Base-by-base conservation (phyloP, 1,139 yeast species). In the Diutina scorzettiae region DNA sequence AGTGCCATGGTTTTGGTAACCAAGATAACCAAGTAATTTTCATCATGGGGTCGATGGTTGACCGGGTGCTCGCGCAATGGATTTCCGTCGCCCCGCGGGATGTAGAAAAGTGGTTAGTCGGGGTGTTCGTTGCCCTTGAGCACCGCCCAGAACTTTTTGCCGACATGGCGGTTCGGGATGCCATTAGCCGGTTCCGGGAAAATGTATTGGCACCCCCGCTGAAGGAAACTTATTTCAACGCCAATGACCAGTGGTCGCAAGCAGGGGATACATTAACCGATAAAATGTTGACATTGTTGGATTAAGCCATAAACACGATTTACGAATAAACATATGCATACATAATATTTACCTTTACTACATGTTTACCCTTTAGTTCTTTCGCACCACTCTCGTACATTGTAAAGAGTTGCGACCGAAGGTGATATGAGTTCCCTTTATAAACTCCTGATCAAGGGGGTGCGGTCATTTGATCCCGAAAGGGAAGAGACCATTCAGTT, bases 401-500 rank as follows among this genome's bases (percentile, higher is more conserved):
- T 9, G 8, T 6, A 6, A 23, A 6, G 25, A 23, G 8, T 6
- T 9, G 25, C 9, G 9, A 23, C 25, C 25, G 9, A 6, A 9
- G 25, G 9, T 9, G 25, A n/a, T n/a, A 81, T 80, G 89, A 78
- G 89, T 14, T 73, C 80, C 43, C 70, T 81, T 5, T 76, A 73
- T 51, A 80, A 86, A 63, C 78, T 93, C 27, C 81, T 95, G 1
- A 81, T 93, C 27, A 82, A 81, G 46, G 99, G 99, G 28, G 76
- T 93, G 5, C 67, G 99, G 40, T 87, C 97, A 0, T 93, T 91
- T 56, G 93, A 84, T 50, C 81, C 86, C 16, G 79, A 80, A 48
- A 76, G 78, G 41, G 71, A 85, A 24, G 96, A 91, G 54, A 81
- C 89, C 2, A 86, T 93, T 47, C 86, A 84, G 54, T 93, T 93